Conservation (phyloP, 176 grass and related monocot species). For the Avena insularis region DNA sequence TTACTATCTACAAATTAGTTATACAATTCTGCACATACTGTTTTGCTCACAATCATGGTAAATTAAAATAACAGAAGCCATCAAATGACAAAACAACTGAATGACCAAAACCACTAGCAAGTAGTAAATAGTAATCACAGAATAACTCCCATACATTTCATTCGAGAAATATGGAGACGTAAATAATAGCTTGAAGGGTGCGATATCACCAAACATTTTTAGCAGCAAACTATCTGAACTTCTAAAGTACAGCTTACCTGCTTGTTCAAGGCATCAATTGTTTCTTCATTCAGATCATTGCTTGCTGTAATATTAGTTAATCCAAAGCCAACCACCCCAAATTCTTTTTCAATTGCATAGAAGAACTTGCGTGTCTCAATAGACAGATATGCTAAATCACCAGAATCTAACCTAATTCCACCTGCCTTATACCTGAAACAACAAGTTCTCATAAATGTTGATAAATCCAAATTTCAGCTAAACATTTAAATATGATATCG, state of each 20-base stretch:
- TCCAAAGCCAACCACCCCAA: conserved; percentile 68
- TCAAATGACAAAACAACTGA: not conserved
- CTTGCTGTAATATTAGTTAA: conserved; percentile 85
- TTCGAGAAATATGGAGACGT: not conserved
- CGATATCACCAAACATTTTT: not conserved
- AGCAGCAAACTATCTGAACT: not conserved
- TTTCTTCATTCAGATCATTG: conserved; percentile 99
- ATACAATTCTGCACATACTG: not conserved
- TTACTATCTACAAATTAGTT: not conserved
- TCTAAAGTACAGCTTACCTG: conserved; percentile 60
- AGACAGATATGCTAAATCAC: conserved; percentile 92
- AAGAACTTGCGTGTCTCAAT: conserved; percentile 78
- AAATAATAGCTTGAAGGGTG: conserved; percentile 8
- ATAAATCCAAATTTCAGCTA: not conserved
- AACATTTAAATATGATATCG: not conserved
- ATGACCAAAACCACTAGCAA: not conserved
- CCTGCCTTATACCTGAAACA: conserved; percentile 80
- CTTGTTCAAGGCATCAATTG: conserved; percentile 98
- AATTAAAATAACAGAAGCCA: not conserved
- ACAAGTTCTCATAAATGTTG: not conserved
- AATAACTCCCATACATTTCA: not conserved
- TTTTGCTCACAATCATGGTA: conserved; percentile 3
- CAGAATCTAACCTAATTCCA: conserved; percentile 95
- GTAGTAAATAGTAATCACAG: conserved; percentile 9
- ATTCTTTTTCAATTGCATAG: conserved; percentile 74